These are phyloP conservation scores for Alopecurus myosuroides DNA, from an alignment of 176 grass and related monocot genomes.

Conservation along the genomic window DNA sequence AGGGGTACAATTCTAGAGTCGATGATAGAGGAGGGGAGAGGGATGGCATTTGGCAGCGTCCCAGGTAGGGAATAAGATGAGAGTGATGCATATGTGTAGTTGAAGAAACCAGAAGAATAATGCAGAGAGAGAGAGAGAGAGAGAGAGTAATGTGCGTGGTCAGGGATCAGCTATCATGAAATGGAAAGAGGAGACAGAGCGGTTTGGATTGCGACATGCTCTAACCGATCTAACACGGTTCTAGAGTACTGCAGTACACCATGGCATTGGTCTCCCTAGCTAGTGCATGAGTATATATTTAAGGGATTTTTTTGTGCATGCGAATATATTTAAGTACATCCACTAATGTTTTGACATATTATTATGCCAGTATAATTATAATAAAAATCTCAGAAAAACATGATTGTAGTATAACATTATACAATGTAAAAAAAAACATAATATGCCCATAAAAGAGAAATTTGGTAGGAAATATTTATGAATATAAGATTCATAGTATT, in stretches of 20 bases:
- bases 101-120: no score
- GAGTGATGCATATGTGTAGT: not conserved
- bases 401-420: no score
- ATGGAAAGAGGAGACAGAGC: not conserved
- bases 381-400: no score
- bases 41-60: slow-evolving; percentile 6
- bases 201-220: not conserved
- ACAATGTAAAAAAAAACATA: no score
- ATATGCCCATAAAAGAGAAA: no score
- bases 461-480: no score
- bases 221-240: not conserved
- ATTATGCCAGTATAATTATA: no score
- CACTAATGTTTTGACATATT: no score
- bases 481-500: no score
- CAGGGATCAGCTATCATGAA: not conserved
- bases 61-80: slow-evolving; percentile 15
- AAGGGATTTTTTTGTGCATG: no score
- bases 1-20: not conserved
- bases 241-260: not conserved
- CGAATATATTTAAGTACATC: no score
- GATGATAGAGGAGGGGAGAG: slow-evolving; percentile 13
- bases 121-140: not conserved
- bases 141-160: not conserved
- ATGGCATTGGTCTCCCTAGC: not conserved
- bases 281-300: no score